phyloP scores from a whole-genome alignment of 805 yeast species.

The Candida argentea region DNA sequence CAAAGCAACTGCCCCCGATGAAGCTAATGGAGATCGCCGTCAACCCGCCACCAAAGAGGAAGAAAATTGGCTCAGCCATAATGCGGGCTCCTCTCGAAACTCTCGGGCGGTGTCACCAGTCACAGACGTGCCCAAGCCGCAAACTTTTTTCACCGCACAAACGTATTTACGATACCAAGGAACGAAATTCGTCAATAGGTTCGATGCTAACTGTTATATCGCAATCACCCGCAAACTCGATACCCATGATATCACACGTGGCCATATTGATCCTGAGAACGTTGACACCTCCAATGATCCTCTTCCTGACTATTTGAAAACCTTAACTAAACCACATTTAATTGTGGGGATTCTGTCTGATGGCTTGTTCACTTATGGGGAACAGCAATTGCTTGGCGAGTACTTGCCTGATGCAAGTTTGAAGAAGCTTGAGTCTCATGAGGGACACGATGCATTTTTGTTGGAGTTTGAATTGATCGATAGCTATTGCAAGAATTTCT shows the following conservation, averaged over 20 bases:
- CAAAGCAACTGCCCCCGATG: conserved; percentile 2
- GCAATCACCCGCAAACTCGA: conserved; percentile 89
- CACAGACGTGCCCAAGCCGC: conserved; percentile 25
- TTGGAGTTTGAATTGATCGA: conserved; percentile 82
- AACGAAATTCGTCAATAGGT: conserved; percentile 75
- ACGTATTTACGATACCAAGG: conserved; percentile 93
- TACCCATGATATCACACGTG: conserved; percentile 89
- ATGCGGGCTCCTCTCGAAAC: conserved; percentile 54
- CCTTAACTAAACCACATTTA: conserved; percentile 65
- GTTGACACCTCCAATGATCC: conserved; percentile 15
- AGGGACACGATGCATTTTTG: conserved; percentile 95
- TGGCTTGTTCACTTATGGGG: conserved; percentile 85
- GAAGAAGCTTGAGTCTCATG: conserved; percentile 76
- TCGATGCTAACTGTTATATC: conserved; percentile 95
- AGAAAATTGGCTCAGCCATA: conserved; percentile 77
- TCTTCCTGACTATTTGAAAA: conserved; percentile 42
- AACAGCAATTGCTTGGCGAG: conserved; percentile 76
- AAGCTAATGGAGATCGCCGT: conserved; percentile 17
- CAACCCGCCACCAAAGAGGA: conserved; percentile 44
- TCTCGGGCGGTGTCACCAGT: conserved; percentile 2
- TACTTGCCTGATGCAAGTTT: conserved; percentile 60
- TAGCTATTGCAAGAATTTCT: conserved; percentile 55
- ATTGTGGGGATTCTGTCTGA: conserved; percentile 87
- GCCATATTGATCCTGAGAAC: conserved; percentile 39
- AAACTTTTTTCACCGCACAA: conserved; percentile 84